phyloP scores from a whole-genome alignment of 2,329 filamentous ascomycete genomes.

The Pseudogymnoascus sp. region DNA sequence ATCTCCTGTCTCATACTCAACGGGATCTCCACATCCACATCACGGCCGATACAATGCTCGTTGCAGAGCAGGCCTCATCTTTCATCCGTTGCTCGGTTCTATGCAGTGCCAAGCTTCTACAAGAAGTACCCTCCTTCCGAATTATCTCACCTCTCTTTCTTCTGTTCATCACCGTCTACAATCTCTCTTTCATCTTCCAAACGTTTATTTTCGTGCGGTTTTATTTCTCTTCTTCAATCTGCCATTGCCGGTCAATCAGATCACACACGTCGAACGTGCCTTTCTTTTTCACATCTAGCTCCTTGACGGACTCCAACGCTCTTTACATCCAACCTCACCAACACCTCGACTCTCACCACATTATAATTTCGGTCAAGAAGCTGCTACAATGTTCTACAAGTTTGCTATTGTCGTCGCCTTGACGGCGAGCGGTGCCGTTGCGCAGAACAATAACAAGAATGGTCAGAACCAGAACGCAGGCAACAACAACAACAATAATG shows the following conservation, averaged over 20 bases:
- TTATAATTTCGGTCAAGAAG: neutral
- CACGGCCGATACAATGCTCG: neutral
- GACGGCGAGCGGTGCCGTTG: neutral
- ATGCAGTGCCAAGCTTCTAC: conserved; percentile 23
- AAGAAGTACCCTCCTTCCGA: conserved; percentile 22
- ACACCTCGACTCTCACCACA: neutral
- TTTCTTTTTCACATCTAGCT: conserved; percentile 24
- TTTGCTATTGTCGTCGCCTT: neutral
- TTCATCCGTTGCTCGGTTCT: conserved; percentile 7
- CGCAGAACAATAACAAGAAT: neutral
- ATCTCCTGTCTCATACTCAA: conserved; percentile 1
- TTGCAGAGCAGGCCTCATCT: neutral
- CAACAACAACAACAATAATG: conserved; percentile 10
- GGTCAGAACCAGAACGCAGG: neutral
- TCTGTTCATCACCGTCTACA: conserved; percentile 17
- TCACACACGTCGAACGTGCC: conserved; percentile 27
- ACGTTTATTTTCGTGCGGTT: conserved; percentile 3
- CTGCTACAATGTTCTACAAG: neutral
- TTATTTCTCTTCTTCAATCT: conserved; percentile 16
- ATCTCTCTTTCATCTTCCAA: conserved; percentile 23
- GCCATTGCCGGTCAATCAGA: conserved; percentile 29
- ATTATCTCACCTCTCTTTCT: conserved; percentile 14
- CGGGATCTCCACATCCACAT: neutral
- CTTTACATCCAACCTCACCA: conserved; percentile 16
- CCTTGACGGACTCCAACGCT: conserved; percentile 27